Base-by-base conservation (phyloP, 192 early-diverging fungal genomes). In the Chytriomyces hyalinus region DNA sequence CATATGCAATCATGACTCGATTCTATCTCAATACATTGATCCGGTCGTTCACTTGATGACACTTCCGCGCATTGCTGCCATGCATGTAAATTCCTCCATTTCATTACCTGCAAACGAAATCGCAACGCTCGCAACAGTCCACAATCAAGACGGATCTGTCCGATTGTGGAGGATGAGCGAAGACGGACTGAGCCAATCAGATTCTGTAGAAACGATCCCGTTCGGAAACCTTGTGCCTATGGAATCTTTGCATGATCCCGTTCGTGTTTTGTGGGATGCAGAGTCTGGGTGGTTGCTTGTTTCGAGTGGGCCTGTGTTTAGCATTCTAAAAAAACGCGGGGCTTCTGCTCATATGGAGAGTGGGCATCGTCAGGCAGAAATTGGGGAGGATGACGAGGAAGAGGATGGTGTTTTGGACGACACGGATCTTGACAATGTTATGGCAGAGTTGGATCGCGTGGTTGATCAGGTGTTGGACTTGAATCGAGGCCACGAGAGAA, bases 401-500 rank as follows among this genome's bases (percentile, higher is more conserved):
- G 47, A 48, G 26, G 43, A 67, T 2, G 47, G 24, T 2, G 66
- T 13, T n/a, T 24, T 15, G 24, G 72, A 46, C 0, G 61, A 63
- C 24, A 45, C 28, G 8, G 44, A 44, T 22, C 60, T 57, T 5
- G 53, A n/a, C 0, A 13, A 57, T 57, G 53, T 68, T 11, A 75
- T 75, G 73, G 73, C 26, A 6, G 73, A 75, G 22, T 65, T 75
- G 61, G 73, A 75, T 75, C 73, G 73, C 13, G 73, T 66, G 53
- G 73, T 75, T 17, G 73, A 75, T 51, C 20, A 75, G 60, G 46
- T 66, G 8, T n/a, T 75, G 28, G 73, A 64, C 0, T 11, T 45
- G 20, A 10, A n/a, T 11, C 10, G 17, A 57, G 53, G 20, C 0
- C 53, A 20, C 6, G 9, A 36, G 8, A 22, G 9, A 11, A 51